Evolutionary conservation across 2,329 filamentous ascomycete species (phyloP).

Genomic region (Penicillium sp.): DNA sequence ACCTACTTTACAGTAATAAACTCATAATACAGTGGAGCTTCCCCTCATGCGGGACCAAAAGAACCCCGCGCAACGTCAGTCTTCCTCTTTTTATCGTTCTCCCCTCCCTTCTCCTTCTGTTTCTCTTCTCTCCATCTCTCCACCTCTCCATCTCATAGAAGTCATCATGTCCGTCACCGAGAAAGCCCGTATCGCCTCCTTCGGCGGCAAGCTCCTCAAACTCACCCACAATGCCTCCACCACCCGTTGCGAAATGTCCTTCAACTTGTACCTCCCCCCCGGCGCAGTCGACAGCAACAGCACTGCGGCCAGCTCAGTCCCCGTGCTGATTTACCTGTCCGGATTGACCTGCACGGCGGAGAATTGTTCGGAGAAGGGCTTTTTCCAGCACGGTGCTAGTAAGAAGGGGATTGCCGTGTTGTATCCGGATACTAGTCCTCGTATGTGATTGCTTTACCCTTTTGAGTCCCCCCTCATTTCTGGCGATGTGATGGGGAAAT

Average conservation of each 20-base stretch:
- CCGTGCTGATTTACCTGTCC: constrained; percentile 89
- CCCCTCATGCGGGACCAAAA: constrained; percentile 31
- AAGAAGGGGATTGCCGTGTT: constrained; percentile 85
- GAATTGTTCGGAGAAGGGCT: constrained; percentile 74
- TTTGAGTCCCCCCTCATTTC: too few species aligned
- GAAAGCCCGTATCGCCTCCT: constrained; percentile 84
- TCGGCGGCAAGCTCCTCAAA: constrained; percentile 93
- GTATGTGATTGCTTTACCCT: constrained; percentile 50
- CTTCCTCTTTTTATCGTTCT: constrained; percentile 5
- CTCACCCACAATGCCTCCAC: constrained; percentile 79
- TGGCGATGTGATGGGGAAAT: background rate
- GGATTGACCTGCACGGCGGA: constrained; percentile 94
- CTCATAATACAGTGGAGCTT: constrained; percentile 20
- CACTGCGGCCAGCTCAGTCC: constrained; percentile 67
- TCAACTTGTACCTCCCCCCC: constrained; percentile 89
- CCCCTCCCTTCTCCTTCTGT: constrained; percentile 9
- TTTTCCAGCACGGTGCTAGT: constrained; percentile 83
- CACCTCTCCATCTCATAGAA: background rate
- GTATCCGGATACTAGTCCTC: constrained; percentile 92
- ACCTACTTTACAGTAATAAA: too few species aligned
- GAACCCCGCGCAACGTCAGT: constrained; percentile 19
- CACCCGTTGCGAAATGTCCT: constrained; percentile 84
- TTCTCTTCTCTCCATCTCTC: constrained; percentile 8
- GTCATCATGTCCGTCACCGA: constrained; percentile 77
- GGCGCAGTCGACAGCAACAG: constrained; percentile 60